phyloP scores from a whole-genome alignment of 495 filamentous ascomycete genomes.

The Penicillium steckii region DNA sequence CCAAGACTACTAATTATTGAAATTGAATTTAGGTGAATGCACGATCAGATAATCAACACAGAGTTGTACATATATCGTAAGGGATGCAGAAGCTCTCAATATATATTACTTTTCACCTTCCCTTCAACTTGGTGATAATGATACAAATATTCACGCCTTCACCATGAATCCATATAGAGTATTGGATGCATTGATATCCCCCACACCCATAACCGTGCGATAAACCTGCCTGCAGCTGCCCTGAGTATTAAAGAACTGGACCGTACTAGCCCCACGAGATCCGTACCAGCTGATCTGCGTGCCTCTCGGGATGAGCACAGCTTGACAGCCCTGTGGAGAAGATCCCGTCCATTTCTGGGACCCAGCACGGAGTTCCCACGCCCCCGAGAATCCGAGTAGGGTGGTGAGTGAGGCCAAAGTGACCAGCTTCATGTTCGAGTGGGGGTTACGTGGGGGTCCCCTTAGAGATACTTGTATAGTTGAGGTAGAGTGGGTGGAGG shows the following conservation, averaged over 20 bases:
- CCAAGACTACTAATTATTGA: too few relatives aligned
- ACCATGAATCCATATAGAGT: conserved; percentile 19
- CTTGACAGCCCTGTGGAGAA: conserved; percentile 1
- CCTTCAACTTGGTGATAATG: too few relatives aligned
- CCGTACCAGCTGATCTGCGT: conserved; percentile 15
- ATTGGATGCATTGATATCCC: conserved; percentile 21
- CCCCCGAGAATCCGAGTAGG: not conserved
- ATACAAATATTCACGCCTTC: conserved; percentile 8
- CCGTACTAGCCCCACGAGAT: conserved; percentile 8
- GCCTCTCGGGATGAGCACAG: conserved; percentile 12
- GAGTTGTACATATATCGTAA: too few relatives aligned
- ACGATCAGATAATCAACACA: too few relatives aligned
- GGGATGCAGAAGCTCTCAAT: not conserved
- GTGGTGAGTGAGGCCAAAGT: not conserved
- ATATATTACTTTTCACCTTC: too few relatives aligned
- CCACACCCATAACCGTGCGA: conserved; percentile 14
- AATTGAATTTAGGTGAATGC: too few relatives aligned
- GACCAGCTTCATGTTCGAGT: not conserved
- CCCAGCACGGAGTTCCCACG: conserved; percentile 7
- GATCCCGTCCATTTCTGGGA: conserved; percentile 1
- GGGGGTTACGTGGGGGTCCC: too few relatives aligned
- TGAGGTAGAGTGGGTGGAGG: too few relatives aligned
- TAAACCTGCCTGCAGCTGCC: conserved; percentile 13
- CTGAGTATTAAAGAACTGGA: conserved; percentile 11
- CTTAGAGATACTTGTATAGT: too few relatives aligned